Percentiles rank a stretch among this genome's conserved stretches.
These are phyloP conservation scores for Paraurostyla sp. DNA, from an alignment of 73 alveolate species.

Conservation along the genomic window DNA sequence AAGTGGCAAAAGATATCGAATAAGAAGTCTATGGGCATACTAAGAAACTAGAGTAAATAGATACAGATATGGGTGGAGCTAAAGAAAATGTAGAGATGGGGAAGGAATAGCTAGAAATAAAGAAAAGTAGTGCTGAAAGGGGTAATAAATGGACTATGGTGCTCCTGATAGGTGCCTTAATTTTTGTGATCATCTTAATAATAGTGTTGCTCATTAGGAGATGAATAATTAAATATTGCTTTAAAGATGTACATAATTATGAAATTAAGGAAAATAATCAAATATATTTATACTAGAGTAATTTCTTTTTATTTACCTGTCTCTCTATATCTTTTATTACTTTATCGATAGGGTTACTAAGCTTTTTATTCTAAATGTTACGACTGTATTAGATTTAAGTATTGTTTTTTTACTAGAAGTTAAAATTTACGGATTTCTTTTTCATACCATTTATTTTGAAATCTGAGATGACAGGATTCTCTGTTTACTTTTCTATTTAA, in stretches of 20 bases:
- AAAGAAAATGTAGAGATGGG: conserved; percentile 17
- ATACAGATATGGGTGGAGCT: neutral
- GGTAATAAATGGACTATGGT: conserved; percentile 9
- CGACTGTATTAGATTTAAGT: neutral
- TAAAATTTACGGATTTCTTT: conserved; percentile 19
- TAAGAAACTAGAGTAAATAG: neutral
- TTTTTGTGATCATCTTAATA: neutral
- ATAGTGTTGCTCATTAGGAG: neutral
- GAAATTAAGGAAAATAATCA: no score
- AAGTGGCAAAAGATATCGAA: neutral
- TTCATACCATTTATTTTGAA: neutral
- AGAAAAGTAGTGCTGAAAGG: neutral
- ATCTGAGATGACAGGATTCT: no score
- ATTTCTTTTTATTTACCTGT: neutral
- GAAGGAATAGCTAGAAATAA: neutral
- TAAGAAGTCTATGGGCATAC: neutral
- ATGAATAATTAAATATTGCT: neutral
- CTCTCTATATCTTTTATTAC: neutral
- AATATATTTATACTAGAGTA: no score
- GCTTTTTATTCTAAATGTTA: neutral
- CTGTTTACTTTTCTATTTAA: neutral
- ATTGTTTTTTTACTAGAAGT: neutral
- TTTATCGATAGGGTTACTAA: neutral
- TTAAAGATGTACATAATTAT: no score
- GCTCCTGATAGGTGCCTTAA: neutral